phyloP scores from a whole-genome alignment of 2,329 filamentous ascomycete species.

The Penicillium sp. region DNA sequence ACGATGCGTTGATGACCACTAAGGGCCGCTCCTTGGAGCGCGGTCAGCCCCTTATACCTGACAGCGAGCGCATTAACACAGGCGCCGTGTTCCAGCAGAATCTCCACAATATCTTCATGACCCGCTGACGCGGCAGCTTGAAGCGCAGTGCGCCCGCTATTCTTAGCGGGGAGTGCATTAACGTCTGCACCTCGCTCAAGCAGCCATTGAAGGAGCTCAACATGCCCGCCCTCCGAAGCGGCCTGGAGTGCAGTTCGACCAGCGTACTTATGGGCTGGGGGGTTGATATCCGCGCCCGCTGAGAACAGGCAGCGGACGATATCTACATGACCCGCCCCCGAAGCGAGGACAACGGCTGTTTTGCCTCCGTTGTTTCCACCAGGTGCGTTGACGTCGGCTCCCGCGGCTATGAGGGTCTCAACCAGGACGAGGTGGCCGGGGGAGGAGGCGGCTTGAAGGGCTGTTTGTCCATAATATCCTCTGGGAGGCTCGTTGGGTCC shows the following conservation, averaged over 20 bases:
- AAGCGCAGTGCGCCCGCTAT: background rate
- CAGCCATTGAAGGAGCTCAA: background rate
- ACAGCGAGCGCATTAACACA: background rate
- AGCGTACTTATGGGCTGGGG: background rate
- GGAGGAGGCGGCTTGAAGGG: background rate
- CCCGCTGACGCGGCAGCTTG: slow-evolving; percentile 3
- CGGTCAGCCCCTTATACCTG: background rate
- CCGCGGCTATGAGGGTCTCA: background rate
- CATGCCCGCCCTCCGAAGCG: background rate
- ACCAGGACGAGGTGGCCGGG: background rate
- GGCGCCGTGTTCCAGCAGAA: background rate
- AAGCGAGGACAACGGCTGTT: background rate
- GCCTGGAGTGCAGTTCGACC: background rate
- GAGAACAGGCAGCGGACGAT: background rate
- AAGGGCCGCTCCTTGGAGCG: background rate
- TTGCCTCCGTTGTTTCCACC: slow-evolving; percentile 1
- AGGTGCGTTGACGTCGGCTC: background rate
- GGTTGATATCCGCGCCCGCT: background rate
- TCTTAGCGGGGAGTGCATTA: background rate
- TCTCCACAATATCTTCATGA: background rate
- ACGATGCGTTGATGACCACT: background rate
- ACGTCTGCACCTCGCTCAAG: background rate
- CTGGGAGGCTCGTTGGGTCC: background rate
- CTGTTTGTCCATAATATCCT: slow-evolving; percentile 1
- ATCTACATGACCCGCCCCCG: background rate